Conservation (phyloP, 1,284 basidiomycete species). For the Fomitiporia mediterranea region DNA sequence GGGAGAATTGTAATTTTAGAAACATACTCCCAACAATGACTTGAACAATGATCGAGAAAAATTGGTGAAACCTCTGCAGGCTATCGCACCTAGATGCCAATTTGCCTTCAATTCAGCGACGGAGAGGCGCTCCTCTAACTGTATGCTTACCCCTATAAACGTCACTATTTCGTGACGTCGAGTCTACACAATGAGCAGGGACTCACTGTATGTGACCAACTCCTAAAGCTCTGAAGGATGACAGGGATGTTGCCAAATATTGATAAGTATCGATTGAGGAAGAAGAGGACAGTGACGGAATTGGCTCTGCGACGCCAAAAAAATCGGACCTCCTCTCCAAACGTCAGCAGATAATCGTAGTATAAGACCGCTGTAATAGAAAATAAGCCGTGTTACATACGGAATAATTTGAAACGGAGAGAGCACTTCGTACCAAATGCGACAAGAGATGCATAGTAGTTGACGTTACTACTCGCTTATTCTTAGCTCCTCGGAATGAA, state of each 20-base stretch:
- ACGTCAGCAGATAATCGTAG: conserved; percentile 19
- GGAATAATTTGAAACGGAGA: background rate
- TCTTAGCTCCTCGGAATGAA: background rate
- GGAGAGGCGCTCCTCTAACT: no score
- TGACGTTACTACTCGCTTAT: conserved; percentile 2
- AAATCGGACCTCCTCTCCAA: conserved; percentile 15
- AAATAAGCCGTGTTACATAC: background rate
- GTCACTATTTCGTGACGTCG: no score
- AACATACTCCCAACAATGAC: conserved; percentile 19
- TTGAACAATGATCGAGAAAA: conserved; percentile 14
- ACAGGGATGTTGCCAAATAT: conserved; percentile 15
- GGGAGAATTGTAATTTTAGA: background rate
- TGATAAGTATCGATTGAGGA: conserved; percentile 18
- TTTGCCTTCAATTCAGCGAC: no score
- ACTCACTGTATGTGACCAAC: conserved; percentile 6
- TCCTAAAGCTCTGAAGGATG: conserved; percentile 12
- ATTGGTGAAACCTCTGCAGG: conserved; percentile 18
- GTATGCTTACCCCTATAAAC: no score
- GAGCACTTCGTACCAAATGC: conserved; percentile 12
- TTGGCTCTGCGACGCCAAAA: conserved; percentile 18
- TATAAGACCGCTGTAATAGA: conserved; percentile 17
- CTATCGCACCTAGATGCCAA: conserved; percentile 4
- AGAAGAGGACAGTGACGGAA: conserved; percentile 16
- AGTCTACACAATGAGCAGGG: background rate
- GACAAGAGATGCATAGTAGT: conserved; percentile 15